phyloP scores from a whole-genome alignment of 139 green algal genomes.

The Coccomyxa sp. region DNA sequence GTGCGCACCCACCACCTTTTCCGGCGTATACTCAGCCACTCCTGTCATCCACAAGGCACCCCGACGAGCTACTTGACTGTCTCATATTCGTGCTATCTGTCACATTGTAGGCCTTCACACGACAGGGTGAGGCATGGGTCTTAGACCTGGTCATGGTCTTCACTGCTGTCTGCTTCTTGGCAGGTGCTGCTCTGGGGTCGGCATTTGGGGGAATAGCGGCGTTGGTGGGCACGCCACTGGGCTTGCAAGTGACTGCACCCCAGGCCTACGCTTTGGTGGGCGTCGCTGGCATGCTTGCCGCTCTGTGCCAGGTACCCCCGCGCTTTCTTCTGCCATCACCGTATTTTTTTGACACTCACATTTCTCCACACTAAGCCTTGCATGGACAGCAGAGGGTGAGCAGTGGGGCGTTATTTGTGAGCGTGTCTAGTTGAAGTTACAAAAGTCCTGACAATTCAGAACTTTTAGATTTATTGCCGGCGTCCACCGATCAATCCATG shows the following conservation, averaged over 20 bases:
- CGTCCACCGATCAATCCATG: not conserved
- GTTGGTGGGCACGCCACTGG: constrained; percentile 14
- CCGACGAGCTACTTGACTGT: no score
- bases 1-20: constrained; percentile 20
- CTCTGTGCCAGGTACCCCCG: constrained; percentile 23
- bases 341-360: not conserved
- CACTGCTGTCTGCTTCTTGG: not conserved
- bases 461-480: not conserved
- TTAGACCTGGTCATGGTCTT: no score
- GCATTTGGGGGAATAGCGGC: constrained; percentile 37
- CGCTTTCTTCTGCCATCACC: not conserved
- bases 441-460: not conserved
- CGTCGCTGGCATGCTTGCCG: constrained; percentile 69
- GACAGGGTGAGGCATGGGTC: no score
- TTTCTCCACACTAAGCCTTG: not conserved
- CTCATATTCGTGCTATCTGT: no score
- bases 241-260: constrained; percentile 31
- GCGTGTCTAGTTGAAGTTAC: no score
- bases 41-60: no score
- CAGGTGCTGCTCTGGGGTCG: constrained; percentile 38
- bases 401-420: not conserved
- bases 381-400: not conserved
- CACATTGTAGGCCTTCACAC: no score
- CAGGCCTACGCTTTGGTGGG: constrained; percentile 67
- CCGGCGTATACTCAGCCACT: no score